phyloP scores from a whole-genome alignment of 169 alveolate genomes.

The Cryptosporidium canis region DNA sequence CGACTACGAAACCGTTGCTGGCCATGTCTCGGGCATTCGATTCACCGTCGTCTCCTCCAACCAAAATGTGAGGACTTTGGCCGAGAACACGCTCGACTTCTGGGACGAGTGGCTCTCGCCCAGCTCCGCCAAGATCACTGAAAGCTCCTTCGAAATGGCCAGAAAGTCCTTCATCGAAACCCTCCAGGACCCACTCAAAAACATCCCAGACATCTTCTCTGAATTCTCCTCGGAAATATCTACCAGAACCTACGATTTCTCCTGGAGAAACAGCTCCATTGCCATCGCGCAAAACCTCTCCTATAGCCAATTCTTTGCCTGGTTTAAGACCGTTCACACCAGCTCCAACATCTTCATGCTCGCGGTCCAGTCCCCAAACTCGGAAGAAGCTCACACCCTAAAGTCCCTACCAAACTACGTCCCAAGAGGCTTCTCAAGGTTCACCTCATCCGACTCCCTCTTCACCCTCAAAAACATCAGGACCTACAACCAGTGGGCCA shows the following conservation, averaged over 20 bases:
- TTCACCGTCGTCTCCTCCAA: constrained; percentile 26
- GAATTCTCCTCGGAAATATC: background rate
- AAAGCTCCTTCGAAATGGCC: background rate
- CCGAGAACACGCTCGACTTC: constrained; percentile 21
- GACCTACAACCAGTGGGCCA: constrained; percentile 12
- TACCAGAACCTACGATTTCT: background rate
- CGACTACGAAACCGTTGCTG: background rate
- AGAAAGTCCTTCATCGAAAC: background rate
- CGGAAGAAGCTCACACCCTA: background rate
- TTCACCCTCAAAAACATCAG: background rate
- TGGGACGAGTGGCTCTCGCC: constrained; percentile 29
- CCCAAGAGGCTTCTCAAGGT: background rate
- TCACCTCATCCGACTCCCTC: background rate
- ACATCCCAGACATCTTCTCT: background rate
- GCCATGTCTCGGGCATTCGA: background rate
- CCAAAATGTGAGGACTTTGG: background rate
- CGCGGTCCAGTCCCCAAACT: constrained; percentile 24
- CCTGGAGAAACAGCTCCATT: background rate
- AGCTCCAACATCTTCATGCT: background rate
- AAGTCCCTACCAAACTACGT: background rate
- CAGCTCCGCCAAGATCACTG: background rate
- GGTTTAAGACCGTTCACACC: background rate
- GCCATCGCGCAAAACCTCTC: background rate
- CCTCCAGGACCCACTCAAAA: background rate
- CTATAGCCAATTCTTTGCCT: background rate